These are phyloP conservation scores for Kentomonas sorsogonicus DNA, from an alignment of 208 protist species.

Conservation along the genomic window DNA sequence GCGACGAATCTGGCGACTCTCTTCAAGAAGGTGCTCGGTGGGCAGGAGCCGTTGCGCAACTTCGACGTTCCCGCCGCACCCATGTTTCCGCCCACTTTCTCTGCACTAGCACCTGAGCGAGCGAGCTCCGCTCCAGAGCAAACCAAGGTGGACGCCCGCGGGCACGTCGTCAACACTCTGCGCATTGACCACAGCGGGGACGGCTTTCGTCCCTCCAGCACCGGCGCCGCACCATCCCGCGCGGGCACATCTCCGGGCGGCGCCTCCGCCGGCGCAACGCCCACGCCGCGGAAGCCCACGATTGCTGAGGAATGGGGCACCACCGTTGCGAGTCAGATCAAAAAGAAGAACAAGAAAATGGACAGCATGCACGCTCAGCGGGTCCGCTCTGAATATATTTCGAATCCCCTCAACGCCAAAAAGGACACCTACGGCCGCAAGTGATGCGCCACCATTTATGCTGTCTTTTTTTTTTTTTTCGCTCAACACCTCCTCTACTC, in stretches of 20 bases:
- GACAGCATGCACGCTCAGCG: conserved; percentile 40
- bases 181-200: background rate
- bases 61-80: conserved; percentile 19
- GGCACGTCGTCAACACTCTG: background rate
- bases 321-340: conserved; percentile 44
- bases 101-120: background rate
- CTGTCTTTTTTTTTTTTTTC: background rate
- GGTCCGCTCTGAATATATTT: conserved; percentile 53
- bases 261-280: background rate
- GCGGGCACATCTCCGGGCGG: background rate
- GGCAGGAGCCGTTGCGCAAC: conserved; percentile 4
- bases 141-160: background rate
- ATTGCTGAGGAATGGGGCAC: conserved; percentile 41
- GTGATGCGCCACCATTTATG: background rate
- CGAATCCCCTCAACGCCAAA: conserved; percentile 65
- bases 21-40: conserved; percentile 27
- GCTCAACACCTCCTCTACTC: background rate
- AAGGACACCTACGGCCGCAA: conserved; percentile 2
- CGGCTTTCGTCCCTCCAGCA: background rate
- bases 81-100: background rate
- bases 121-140: background rate
- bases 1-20: conserved; percentile 27
- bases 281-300: background rate
- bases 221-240: background rate
- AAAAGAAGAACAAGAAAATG: conserved; percentile 73